Percentiles rank a stretch among this genome's conserved stretches.
phyloP scores from a whole-genome alignment of 352 stramenopile species.

The Lagenidium giganteum region DNA sequence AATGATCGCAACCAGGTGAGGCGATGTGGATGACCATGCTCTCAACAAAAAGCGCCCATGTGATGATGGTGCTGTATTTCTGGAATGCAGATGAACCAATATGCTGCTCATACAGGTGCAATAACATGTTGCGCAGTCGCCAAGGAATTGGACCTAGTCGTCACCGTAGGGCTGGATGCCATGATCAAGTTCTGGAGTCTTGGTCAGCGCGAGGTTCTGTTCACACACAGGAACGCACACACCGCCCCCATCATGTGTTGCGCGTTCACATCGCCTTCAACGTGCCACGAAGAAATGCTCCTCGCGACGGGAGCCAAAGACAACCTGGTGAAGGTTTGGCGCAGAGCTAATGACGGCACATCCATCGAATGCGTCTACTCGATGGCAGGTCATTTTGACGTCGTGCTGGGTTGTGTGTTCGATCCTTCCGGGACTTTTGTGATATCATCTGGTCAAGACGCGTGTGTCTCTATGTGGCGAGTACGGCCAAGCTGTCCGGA shows the following conservation, averaged over 20 bases:
- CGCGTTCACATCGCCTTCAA: conserved; percentile 28
- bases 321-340: conserved; percentile 67
- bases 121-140: conserved; percentile 40
- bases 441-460: conserved; percentile 45
- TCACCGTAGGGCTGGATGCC: conserved; percentile 43
- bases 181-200: conserved; percentile 46
- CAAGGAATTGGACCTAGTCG: conserved; percentile 28
- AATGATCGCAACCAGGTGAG: conserved; percentile 1
- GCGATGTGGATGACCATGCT: neutral
- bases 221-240: conserved; percentile 41
- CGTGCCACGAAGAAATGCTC: conserved; percentile 24
- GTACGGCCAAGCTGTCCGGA: conserved; percentile 44
- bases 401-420: conserved; percentile 27
- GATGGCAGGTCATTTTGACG: conserved; percentile 46
- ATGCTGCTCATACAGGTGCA: conserved; percentile 37
- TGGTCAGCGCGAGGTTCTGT: conserved; percentile 19
- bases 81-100: conserved; percentile 25
- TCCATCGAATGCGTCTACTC: conserved; percentile 34
- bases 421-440: conserved; percentile 44
- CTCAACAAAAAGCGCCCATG: neutral
- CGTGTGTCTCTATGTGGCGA: conserved; percentile 41
- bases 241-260: conserved; percentile 38
- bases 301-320: conserved; percentile 51
- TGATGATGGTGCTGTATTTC: too few species aligned
- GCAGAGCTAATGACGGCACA: neutral